Conservation (phyloP, 75 land plant species). For the Pinus albicaulis region DNA sequence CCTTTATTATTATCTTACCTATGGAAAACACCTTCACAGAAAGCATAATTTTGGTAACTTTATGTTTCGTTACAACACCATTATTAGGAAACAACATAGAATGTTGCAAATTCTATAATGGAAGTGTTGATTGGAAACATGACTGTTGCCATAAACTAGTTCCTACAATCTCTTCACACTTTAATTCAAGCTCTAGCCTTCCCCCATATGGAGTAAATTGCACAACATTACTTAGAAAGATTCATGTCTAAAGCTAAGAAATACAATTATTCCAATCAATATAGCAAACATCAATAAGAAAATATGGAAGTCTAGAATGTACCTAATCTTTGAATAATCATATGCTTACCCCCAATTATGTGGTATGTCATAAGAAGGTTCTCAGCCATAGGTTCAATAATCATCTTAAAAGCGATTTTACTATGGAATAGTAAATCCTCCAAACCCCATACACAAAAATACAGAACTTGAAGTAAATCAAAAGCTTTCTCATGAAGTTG, state of each 20-base stretch:
- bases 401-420: slow-evolving; percentile 23
- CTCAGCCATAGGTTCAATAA: slow-evolving; percentile 24
- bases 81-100: not conserved
- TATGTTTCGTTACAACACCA: slow-evolving; percentile 5
- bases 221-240: slow-evolving; percentile 45
- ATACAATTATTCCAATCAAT: not conserved
- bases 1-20: slow-evolving; percentile 17
- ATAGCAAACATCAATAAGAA: not conserved
- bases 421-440: slow-evolving; percentile 37
- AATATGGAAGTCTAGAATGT: not conserved
- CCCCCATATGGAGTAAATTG: slow-evolving; percentile 43
- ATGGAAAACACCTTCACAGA: slow-evolving; percentile 28
- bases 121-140: not conserved
- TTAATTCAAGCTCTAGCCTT: slow-evolving; percentile 27
- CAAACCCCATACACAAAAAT: slow-evolving; percentile 37
- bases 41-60: slow-evolving; percentile 24
- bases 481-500: slow-evolving; percentile 32
- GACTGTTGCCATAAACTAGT: not conserved
- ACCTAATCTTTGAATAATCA: slow-evolving; percentile 43
- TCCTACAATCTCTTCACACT: slow-evolving; percentile 24
- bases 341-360: slow-evolving; percentile 40
- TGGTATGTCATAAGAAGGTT: slow-evolving; percentile 19
- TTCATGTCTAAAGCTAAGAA: slow-evolving; percentile 15
- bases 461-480: slow-evolving; percentile 28
- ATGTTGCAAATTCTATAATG: not conserved